Conservation (phyloP, 306 rosid genomes). For the Cucurbita ficifolia region DNA sequence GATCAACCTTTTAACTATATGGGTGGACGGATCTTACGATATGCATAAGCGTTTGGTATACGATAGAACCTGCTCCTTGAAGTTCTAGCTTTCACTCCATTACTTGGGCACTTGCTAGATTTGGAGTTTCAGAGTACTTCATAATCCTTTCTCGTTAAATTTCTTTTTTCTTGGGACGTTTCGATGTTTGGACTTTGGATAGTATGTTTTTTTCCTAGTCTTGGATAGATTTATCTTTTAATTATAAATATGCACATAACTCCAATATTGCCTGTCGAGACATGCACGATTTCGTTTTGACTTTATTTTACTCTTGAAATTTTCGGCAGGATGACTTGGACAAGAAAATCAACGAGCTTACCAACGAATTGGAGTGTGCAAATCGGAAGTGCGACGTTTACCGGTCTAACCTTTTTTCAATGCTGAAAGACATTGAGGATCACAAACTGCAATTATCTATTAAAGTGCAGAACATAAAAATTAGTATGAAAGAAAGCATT, state of each 20-base stretch:
- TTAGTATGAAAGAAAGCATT: constrained; percentile 76
- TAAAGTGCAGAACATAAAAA: constrained; percentile 89
- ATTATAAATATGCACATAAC: background rate
- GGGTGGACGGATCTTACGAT: background rate
- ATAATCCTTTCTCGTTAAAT: background rate
- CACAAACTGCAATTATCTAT: constrained; percentile 81
- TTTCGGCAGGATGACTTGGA: constrained; percentile 74
- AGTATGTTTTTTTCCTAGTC: background rate
- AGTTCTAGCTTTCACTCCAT: background rate
- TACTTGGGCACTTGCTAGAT: background rate
- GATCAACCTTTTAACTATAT: background rate
- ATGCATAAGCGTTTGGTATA: background rate
- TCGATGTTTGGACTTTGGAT: background rate
- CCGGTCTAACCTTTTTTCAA: constrained; percentile 84
- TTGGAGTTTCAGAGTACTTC: background rate
- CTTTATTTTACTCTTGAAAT: constrained; percentile 3
- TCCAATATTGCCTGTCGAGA: background rate
- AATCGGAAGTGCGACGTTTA: constrained; percentile 81
- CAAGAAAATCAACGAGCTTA: constrained; percentile 53
- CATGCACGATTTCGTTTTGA: background rate
- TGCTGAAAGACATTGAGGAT: constrained; percentile 94
- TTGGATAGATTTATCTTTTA: background rate
- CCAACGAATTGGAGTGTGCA: constrained; percentile 55
- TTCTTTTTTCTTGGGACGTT: background rate
- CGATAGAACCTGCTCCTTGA: background rate